Percentiles rank a stretch among this genome's conserved stretches.
Evolutionary conservation across 2,329 filamentous ascomycete species (phyloP).

Genomic region (Sporothrix curviconia): DNA sequence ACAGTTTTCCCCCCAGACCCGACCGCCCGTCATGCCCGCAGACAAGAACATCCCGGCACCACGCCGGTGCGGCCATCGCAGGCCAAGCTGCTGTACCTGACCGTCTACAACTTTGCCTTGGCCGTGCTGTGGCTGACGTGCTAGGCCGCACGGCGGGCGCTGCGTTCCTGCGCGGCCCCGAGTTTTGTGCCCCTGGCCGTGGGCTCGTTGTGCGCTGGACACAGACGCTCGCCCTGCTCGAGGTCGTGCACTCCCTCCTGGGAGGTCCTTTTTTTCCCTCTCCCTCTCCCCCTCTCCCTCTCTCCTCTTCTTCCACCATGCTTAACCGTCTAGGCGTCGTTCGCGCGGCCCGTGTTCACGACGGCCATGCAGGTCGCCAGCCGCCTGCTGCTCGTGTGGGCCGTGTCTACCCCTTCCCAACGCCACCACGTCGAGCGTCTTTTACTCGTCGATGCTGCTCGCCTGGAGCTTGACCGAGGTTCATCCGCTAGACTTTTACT

Average conservation of each 20-base stretch:
- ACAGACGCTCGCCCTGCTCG: slow-evolving; percentile 76
- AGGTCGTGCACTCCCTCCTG: slow-evolving; percentile 72
- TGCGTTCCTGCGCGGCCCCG: slow-evolving; percentile 48
- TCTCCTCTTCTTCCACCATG: background rate
- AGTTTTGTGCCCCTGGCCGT: slow-evolving; percentile 54
- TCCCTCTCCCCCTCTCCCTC: too few relatives aligned
- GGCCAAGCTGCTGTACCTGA: slow-evolving; percentile 62
- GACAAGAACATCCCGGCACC: slow-evolving; percentile 9
- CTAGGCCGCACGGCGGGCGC: slow-evolving; percentile 59
- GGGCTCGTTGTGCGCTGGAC: slow-evolving; percentile 67
- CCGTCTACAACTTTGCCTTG: slow-evolving; percentile 77
- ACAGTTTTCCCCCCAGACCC: background rate
- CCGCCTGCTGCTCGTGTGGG: slow-evolving; percentile 85
- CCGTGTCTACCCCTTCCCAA: slow-evolving; percentile 67
- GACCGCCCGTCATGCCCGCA: background rate
- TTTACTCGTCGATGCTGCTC: slow-evolving; percentile 70
- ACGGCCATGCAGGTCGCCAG: slow-evolving; percentile 86
- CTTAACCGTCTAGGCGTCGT: slow-evolving; percentile 63
- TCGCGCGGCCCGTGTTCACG: slow-evolving; percentile 73
- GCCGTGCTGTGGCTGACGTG: slow-evolving; percentile 73
- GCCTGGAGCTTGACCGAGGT: slow-evolving; percentile 92
- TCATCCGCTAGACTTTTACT: slow-evolving; percentile 88
- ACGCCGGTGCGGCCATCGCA: slow-evolving; percentile 29
- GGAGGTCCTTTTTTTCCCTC: slow-evolving; percentile 42
- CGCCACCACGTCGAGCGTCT: slow-evolving; percentile 48